These are phyloP conservation scores for Celoporthe dispersa DNA, from an alignment of 2,329 filamentous ascomycete genomes.

Conservation along the genomic window DNA sequence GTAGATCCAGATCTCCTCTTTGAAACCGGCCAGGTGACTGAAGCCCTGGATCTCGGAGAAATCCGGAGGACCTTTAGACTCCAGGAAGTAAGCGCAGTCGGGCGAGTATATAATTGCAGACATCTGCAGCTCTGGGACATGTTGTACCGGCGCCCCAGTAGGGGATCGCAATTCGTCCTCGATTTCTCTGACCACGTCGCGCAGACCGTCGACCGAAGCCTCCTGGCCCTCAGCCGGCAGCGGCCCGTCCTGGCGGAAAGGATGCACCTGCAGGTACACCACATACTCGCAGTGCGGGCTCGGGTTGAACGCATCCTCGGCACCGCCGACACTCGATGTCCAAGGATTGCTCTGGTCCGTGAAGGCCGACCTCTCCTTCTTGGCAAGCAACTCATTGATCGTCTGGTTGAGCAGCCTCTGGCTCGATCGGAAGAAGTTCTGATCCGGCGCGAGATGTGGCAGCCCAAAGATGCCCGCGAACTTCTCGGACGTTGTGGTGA, in stretches of 20 bases:
- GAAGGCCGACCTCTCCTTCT: slow-evolving; percentile 61
- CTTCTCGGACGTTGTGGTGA: slow-evolving; percentile 92
- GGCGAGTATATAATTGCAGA: slow-evolving; percentile 69
- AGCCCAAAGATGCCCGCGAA: slow-evolving; percentile 90
- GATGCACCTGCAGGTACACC: slow-evolving; percentile 79
- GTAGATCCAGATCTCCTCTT: slow-evolving; percentile 62
- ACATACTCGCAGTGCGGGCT: slow-evolving; percentile 87
- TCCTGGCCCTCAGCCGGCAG: slow-evolving; percentile 42
- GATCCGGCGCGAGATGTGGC: slow-evolving; percentile 74
- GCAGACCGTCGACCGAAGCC: slow-evolving; percentile 39
- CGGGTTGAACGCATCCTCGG: slow-evolving; percentile 61
- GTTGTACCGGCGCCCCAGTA: slow-evolving; percentile 59
- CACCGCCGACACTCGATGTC: slow-evolving; percentile 69
- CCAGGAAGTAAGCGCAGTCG: slow-evolving; percentile 69
- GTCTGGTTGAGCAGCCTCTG: slow-evolving; percentile 73
- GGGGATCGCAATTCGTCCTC: slow-evolving; percentile 68
- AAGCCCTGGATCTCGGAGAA: slow-evolving; percentile 55
- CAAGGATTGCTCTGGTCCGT: slow-evolving; percentile 72
- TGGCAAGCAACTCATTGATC: slow-evolving; percentile 68
- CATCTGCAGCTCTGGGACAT: slow-evolving; percentile 62
- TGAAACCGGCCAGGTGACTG: slow-evolving; percentile 62
- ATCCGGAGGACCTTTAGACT: slow-evolving; percentile 65
- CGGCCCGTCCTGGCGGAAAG: slow-evolving; percentile 39
- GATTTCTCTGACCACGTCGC: slow-evolving; percentile 54
- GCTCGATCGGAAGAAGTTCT: slow-evolving; percentile 61